These are phyloP conservation scores for Yamadazyma blattariae DNA, from an alignment of 1,139 yeast species.

Conservation along the genomic window DNA sequence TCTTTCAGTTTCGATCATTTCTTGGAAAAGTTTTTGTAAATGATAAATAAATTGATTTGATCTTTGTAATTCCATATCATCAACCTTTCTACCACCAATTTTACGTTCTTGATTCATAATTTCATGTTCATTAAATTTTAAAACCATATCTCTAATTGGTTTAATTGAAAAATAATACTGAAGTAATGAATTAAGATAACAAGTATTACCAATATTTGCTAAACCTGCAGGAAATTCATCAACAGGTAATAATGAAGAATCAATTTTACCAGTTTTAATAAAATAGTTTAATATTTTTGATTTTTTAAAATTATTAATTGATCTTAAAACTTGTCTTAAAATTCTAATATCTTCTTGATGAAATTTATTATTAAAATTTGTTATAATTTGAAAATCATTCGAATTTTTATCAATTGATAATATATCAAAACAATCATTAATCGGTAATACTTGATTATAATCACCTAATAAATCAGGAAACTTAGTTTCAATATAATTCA, in stretches of 20 bases:
- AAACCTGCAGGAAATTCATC: conserved; percentile 86
- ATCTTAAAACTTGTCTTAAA: conserved; percentile 49
- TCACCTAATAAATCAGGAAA: conserved; percentile 30
- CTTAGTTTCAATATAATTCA: conserved; percentile 45
- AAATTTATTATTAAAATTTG: conserved; percentile 48
- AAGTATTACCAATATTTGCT: conserved; percentile 92
- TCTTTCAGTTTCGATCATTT: conserved; percentile 60
- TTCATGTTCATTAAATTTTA: conserved; percentile 46
- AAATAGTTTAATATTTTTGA: conserved; percentile 54
- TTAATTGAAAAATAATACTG: conserved; percentile 86
- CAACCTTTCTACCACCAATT: conserved; percentile 84
- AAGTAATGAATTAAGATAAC: conserved; percentile 84
- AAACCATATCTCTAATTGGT: conserved; percentile 70
- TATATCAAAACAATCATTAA: conserved; percentile 20
- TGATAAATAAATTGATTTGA: conserved; percentile 79
- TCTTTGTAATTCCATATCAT: conserved; percentile 67
- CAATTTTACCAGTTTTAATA: conserved; percentile 57
- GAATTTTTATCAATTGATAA: conserved; percentile 46
- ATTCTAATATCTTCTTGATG: conserved; percentile 36
- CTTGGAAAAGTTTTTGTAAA: conserved; percentile 62
- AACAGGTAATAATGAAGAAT: conserved; percentile 57
- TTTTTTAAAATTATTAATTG: conserved; percentile 45
- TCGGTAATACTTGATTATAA: conserved; percentile 4
- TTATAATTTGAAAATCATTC: conserved; percentile 54
- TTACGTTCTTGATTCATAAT: conserved; percentile 38